Percentiles rank a stretch among this genome's conserved stretches.
Conservation (phyloP, 1,284 basidiomycete species). For the Heimioporus punctisporus region DNA sequence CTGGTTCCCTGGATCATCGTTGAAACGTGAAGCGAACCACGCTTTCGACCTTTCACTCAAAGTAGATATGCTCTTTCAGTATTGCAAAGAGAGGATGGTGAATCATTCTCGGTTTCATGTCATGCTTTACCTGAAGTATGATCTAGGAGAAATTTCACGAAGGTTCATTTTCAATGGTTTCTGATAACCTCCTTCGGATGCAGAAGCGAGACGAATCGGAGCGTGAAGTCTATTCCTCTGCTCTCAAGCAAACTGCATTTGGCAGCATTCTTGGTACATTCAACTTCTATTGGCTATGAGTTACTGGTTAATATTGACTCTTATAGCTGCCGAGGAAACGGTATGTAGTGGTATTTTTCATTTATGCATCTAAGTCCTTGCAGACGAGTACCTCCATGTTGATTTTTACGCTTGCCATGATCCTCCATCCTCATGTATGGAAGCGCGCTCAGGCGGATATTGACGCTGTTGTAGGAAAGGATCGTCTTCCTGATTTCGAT, state of each 20-base stretch:
- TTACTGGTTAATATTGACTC: too few species aligned
- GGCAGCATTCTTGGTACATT: constrained; percentile 14
- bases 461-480: constrained; percentile 35
- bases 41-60: not conserved
- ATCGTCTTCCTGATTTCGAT: constrained; percentile 38
- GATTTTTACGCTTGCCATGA: constrained; percentile 37
- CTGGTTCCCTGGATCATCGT: constrained; percentile 21
- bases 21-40: constrained; percentile 11
- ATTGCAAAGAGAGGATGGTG: not conserved
- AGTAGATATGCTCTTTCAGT: constrained; percentile 11
- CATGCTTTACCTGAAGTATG: not conserved
- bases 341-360: too few species aligned
- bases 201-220: constrained; percentile 2
- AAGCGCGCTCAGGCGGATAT: constrained; percentile 40
- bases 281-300: not conserved
- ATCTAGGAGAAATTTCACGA: not conserved
- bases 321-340: too few species aligned
- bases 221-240: not conserved
- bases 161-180: constrained; percentile 13
- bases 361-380: not conserved
- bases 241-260: constrained; percentile 8
- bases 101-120: too few species aligned
- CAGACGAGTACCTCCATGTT: constrained; percentile 11
- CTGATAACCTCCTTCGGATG: constrained; percentile 13
- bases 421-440: constrained; percentile 32